Percentiles rank a stretch among this genome's conserved stretches.
Evolutionary conservation across 805 yeast genomes (phyloP).

Genomic region (Sporopachydermia quercuum): DNA sequence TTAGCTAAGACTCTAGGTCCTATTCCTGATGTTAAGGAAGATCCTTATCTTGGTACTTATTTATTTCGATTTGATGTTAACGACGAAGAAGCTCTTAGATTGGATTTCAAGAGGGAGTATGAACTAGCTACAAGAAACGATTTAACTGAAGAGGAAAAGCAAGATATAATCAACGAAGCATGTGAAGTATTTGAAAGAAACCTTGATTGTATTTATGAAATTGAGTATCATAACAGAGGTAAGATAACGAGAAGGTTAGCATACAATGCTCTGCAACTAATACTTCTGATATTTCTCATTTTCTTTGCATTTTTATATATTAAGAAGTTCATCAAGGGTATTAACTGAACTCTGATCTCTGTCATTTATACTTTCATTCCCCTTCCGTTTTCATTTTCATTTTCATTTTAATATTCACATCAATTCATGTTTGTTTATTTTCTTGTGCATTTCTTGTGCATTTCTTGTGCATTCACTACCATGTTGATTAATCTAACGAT

Average conservation of each 20-base stretch:
- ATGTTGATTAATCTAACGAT: no score
- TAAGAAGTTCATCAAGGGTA: background rate
- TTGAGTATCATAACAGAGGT: conserved; percentile 46
- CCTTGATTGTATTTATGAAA: conserved; percentile 44
- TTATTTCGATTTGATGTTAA: conserved; percentile 57
- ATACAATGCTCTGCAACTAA: background rate
- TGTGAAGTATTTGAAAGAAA: conserved; percentile 51
- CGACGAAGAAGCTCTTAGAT: conserved; percentile 50
- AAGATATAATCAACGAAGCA: conserved; percentile 54
- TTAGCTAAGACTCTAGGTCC: conserved; percentile 52
- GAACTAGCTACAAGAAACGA: conserved; percentile 60
- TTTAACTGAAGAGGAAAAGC: conserved; percentile 58
- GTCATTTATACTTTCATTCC: no score
- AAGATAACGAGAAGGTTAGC: background rate
- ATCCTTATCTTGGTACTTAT: conserved; percentile 48
- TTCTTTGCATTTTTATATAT: background rate
- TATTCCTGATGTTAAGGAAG: conserved; percentile 61
- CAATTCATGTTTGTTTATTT: no score
- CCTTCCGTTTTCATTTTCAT: no score
- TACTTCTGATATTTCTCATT: background rate
- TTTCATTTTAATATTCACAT: no score
- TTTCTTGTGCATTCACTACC: no score
- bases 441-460: no score
- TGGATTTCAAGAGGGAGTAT: conserved; percentile 57
- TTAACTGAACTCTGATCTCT: background rate